These are phyloP conservation scores for Kodamaea sagamina DNA, from an alignment of 805 yeast species.

Conservation along the genomic window DNA sequence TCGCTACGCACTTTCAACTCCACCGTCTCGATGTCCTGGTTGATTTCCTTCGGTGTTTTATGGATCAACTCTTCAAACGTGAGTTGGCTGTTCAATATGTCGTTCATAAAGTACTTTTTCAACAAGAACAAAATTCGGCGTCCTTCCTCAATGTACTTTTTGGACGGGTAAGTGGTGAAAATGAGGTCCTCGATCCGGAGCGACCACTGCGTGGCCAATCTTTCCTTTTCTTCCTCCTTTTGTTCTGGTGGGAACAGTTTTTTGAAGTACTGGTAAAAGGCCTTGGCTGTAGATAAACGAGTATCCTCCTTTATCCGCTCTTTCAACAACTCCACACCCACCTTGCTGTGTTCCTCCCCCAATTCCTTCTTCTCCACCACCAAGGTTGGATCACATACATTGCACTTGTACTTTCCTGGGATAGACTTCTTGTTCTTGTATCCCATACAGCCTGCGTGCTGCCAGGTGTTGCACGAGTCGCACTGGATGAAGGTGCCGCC, in stretches of 20 bases:
- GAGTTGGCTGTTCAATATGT: slow-evolving; percentile 56
- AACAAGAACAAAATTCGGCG: slow-evolving; percentile 65
- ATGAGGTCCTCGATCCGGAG: slow-evolving; percentile 53
- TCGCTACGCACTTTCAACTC: slow-evolving; percentile 73
- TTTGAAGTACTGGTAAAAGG: slow-evolving; percentile 48
- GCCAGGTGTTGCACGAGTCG: slow-evolving; percentile 70
- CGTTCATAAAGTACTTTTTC: slow-evolving; percentile 60
- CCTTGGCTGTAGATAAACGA: slow-evolving; percentile 51
- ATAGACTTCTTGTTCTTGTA: slow-evolving; percentile 38
- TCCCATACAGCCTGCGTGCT: slow-evolving; percentile 65
- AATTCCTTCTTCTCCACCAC: slow-evolving; percentile 11
- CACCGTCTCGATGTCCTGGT: slow-evolving; percentile 69
- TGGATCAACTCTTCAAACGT: slow-evolving; percentile 59
- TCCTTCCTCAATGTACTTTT: slow-evolving; percentile 64
- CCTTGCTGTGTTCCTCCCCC: slow-evolving; percentile 1
- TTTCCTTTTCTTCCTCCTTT: slow-evolving; percentile 27
- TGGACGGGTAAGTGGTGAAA: slow-evolving; percentile 31
- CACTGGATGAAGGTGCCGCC: slow-evolving; percentile 66
- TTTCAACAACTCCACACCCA: slow-evolving; percentile 13
- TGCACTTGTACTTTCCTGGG: slow-evolving; percentile 56
- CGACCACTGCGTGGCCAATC: slow-evolving; percentile 49
- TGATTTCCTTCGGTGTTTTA: slow-evolving; percentile 74
- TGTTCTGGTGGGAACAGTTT: slow-evolving; percentile 37
- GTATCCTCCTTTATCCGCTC: slow-evolving; percentile 34
- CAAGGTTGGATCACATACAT: slow-evolving; percentile 50